These are phyloP conservation scores for Eucalyptus leucophloia DNA, from an alignment of 345 rosid genomes.

Conservation along the genomic window DNA sequence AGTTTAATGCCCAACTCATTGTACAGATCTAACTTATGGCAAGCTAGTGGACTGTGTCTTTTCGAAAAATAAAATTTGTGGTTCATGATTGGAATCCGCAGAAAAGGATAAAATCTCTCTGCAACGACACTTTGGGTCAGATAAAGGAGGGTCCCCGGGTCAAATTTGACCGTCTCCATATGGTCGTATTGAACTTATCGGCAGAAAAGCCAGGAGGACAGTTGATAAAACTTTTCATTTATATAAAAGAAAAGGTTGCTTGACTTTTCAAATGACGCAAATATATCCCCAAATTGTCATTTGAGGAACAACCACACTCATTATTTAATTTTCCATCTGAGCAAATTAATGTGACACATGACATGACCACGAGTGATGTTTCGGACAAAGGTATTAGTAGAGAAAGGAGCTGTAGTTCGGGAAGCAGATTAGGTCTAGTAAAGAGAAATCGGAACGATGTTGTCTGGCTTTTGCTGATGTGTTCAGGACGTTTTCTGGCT, in stretches of 20 bases:
- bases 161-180: background rate
- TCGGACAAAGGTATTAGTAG: background rate
- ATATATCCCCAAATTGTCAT: background rate
- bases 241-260: background rate
- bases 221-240: background rate
- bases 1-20: background rate
- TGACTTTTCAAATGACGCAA: background rate
- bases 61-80: background rate
- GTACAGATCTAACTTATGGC: background rate
- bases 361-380: background rate
- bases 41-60: background rate
- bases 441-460: background rate
- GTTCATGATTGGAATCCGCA: background rate
- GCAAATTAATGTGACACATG: background rate
- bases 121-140: background rate
- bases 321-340: background rate
- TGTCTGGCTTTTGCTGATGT: background rate
- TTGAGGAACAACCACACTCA: background rate
- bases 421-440: background rate
- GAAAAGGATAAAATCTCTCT: background rate
- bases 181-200: background rate
- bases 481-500: background rate
- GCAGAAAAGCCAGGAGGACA: background rate
- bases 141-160: background rate
- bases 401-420: background rate